phyloP scores from a whole-genome alignment of 2,329 filamentous ascomycete genomes.

The Scedosporium aurantiacum region DNA sequence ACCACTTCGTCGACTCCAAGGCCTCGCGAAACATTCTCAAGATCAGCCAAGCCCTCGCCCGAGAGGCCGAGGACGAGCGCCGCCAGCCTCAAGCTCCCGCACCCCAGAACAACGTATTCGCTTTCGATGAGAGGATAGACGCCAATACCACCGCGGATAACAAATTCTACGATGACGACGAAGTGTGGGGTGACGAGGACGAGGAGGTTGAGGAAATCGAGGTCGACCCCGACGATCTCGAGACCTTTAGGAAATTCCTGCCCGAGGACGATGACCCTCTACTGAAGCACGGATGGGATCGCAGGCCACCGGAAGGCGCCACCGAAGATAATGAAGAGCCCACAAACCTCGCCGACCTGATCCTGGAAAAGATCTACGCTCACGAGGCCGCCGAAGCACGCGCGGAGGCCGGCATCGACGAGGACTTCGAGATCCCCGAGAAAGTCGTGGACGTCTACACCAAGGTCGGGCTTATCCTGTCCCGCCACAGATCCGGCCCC shows the following conservation, averaged over 20 bases:
- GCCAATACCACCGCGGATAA: slow-evolving; percentile 39
- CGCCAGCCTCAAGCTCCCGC: slow-evolving; percentile 24
- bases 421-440: slow-evolving; percentile 74
- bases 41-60: slow-evolving; percentile 78
- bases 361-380: slow-evolving; percentile 85
- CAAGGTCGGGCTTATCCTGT: slow-evolving; percentile 82
- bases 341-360: slow-evolving; percentile 84
- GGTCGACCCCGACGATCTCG: slow-evolving; percentile 78
- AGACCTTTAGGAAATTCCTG: slow-evolving; percentile 85
- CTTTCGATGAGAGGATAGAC: slow-evolving; percentile 66
- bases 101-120: slow-evolving; percentile 48
- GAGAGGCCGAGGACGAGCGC: slow-evolving; percentile 52
- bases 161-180: slow-evolving; percentile 33
- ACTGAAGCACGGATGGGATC: slow-evolving; percentile 52
- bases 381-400: slow-evolving; percentile 61
- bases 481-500: slow-evolving; percentile 90
- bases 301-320: slow-evolving; percentile 30
- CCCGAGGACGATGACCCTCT: slow-evolving; percentile 65
- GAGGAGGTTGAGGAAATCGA: slow-evolving; percentile 63
- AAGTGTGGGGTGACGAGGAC: slow-evolving; percentile 73
- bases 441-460: slow-evolving; percentile 93
- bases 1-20: slow-evolving; percentile 74
- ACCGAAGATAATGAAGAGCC: slow-evolving; percentile 37
- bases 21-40: slow-evolving; percentile 80
- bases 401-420: slow-evolving; percentile 44